Base-by-base conservation (phyloP, 2,329 filamentous ascomycete genomes). In the Diaporthe helianthi region DNA sequence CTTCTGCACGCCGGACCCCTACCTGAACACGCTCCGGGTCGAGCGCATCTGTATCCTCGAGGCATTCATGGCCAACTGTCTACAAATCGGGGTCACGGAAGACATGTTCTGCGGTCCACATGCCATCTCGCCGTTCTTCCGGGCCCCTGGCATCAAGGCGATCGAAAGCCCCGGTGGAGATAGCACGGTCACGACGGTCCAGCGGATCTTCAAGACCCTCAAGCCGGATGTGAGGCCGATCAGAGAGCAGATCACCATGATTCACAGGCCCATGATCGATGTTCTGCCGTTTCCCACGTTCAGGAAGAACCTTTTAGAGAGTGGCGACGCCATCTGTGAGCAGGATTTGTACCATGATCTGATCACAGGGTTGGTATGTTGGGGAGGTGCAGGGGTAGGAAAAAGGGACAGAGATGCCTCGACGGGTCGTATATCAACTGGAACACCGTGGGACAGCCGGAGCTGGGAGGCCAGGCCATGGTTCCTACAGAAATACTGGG, bases 41-140 rank as follows among this genome's bases (percentile, higher is more conserved):
- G 75, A 78, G 22, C 68, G 70, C 4, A 41, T 76, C 10, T 78
- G 76, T 69, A 76, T 71, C 6, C 29, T 76, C 1, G 58, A 74
- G 2, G 76, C 76, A 3, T 72, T 73, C 55, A 67, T 61, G 61
- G 36, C 51, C n/a, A 71, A 71, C 13, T 71, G 70, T 24, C 41
- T 66, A 2, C 74, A 76, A 22, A 53, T 78, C 13, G 75, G 75
- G 5, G 67, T 78, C 24, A 73, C 71, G 4, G 71, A 74, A 41
- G 72, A 74, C 1, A 67, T 70, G 31, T 67, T 78, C 22, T 78
- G 76, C 64, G 72, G 52, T 4, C 72, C 74, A 1, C 71, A 75
- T 33, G 69, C 72, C n/a, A 41, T 71, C 12, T 78, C 76, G 1
- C 75, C 75, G 1, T 78, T 78, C 68, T 77, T 74, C 58, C 74